Conservation (phyloP, 176 grass and related monocot genomes). For the Oryza coarctata region DNA sequence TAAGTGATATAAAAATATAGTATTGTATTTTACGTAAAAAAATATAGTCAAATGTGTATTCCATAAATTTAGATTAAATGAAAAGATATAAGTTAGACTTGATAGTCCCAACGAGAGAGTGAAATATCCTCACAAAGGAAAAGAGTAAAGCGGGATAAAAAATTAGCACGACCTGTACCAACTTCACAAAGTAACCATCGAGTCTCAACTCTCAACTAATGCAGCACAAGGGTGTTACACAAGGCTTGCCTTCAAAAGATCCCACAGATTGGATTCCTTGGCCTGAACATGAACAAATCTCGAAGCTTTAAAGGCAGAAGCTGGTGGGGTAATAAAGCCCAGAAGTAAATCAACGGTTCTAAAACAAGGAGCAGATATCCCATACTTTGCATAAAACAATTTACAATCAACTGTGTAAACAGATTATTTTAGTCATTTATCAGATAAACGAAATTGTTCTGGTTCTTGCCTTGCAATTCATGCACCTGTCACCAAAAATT, state of each 20-base stretch:
- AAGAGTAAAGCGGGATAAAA: no score
- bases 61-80: no score
- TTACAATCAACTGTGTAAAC: not conserved
- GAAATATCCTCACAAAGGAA: no score
- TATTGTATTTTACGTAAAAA: no score
- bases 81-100: no score
- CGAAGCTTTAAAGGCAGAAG: not conserved
- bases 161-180: no score
- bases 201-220: not conserved
- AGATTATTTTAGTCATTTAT: not conserved
- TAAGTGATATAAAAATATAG: no score
- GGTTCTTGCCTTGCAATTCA: not conserved
- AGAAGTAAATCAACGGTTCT: not conserved
- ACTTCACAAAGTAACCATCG: no score
- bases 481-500: not conserved
- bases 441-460: not conserved
- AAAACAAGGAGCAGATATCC: not conserved
- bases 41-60: no score
- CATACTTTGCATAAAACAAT: not conserved
- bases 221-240: not conserved
- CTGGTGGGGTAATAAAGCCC: not conserved
- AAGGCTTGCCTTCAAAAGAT: not conserved
- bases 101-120: no score
- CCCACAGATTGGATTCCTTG: constrained; percentile 3
- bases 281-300: not conserved